Evolutionary conservation across 495 filamentous ascomycete genomes (phyloP).

Genomic region (Talaromyces thailandensis): DNA sequence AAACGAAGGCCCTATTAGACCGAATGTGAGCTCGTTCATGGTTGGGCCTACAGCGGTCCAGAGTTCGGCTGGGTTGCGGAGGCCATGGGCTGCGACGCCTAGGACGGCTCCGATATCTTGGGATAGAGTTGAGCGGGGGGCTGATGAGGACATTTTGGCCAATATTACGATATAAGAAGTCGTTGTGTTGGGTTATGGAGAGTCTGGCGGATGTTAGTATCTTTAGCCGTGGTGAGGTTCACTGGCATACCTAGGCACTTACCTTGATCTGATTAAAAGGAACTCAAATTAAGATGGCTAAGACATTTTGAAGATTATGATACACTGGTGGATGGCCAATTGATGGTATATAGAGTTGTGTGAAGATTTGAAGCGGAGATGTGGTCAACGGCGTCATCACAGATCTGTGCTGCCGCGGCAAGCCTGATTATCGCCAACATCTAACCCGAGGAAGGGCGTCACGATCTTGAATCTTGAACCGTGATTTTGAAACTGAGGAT

Average conservation of each 20-base stretch:
- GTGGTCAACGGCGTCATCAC: not conserved
- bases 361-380: not conserved
- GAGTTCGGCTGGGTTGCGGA: slow-evolving; percentile 27
- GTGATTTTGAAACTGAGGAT: not conserved
- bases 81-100: slow-evolving; percentile 14
- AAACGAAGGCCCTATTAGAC: slow-evolving; percentile 33
- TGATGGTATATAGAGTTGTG: not conserved
- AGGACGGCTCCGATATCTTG: slow-evolving; percentile 12
- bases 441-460: not conserved
- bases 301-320: too few relatives aligned
- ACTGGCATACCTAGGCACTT: too few relatives aligned
- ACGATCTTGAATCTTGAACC: not conserved
- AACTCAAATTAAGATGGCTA: too few relatives aligned
- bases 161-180: not conserved
- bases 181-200: not conserved
- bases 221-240: too few relatives aligned
- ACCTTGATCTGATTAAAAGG: too few relatives aligned
- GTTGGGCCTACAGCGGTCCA: slow-evolving; percentile 28
- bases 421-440: not conserved
- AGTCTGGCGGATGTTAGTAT: not conserved
- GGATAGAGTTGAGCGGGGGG: slow-evolving; percentile 2
- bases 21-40: slow-evolving; percentile 29
- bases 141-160: not conserved
- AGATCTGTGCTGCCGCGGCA: not conserved
- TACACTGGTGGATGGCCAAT: too few relatives aligned